Base-by-base conservation (phyloP, 2,329 filamentous ascomycete genomes). In the Mycogone perniciosa region DNA sequence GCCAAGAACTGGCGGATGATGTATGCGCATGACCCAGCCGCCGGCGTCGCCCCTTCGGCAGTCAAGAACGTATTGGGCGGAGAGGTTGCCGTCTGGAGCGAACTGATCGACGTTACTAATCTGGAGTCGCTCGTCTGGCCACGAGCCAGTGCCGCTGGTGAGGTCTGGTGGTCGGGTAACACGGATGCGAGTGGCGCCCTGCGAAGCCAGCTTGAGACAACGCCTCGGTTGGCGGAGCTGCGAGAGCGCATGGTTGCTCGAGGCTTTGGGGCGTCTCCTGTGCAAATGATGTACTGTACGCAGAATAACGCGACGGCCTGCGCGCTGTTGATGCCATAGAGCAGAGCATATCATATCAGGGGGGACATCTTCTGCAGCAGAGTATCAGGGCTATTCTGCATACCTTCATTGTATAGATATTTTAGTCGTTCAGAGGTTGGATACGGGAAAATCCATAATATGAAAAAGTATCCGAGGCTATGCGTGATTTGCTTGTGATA, bases 111-210 rank as follows among this genome's bases (percentile, higher is more conserved):
- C 67, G 70, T 80, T 3, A 71, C 81, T n/a, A 90, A 85, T 64
- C 65, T 95, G 10, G 88, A 95, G 69, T 72, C 72, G 34, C 81
- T 88, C 66, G 70, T 92, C 7, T 95, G 89, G 89, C 89, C 89
- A 6, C 77, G 89, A 5, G 82, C 81, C 1, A 79, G 78, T 46
- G 88, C 87, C 0, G 86, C 84, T 0, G 87, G 79, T 29, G 89
- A 95, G 70, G 82, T 91, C 1, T 75, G 92, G 43, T 95, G 89
- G 89, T 86, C 82, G 37, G 88, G 88, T 48, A 71, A 77, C 48
- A 77, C 79, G 53, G 86, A 91, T 62, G 76, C 73, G 3, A 65
- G 73, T 11, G 86, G 87, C 2, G 69, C 79, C 63, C 89, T 89
- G 67, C 74, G 88, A 48, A 86, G 81, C 56, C 85, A 89, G 71